Percentiles rank a stretch among this genome's conserved stretches.
phyloP scores from a whole-genome alignment of 371 early-diverging fungal species.

The Cokeromyces recurvatus region DNA sequence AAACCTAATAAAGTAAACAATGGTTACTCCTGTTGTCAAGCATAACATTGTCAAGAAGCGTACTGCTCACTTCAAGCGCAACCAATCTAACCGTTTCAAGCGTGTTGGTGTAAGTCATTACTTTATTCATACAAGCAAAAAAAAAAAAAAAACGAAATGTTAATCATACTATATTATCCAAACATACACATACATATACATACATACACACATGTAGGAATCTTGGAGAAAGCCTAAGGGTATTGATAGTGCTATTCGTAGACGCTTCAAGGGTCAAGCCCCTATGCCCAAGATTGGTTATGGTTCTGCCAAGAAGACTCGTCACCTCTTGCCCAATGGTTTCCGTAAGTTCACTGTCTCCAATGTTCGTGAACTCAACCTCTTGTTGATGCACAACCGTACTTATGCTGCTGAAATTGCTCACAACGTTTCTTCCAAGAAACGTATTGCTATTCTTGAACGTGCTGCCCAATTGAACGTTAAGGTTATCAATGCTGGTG shows the following conservation, averaged over 20 bases:
- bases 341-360: constrained; percentile 97
- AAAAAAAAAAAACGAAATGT: too few species aligned
- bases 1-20: too few species aligned
- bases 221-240: constrained; percentile 99
- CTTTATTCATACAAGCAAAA: too few species aligned
- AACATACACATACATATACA: too few species aligned
- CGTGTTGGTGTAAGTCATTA: constrained; percentile 87
- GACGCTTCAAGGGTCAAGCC: constrained; percentile 95
- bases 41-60: constrained; percentile 98
- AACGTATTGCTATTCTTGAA: constrained; percentile 96
- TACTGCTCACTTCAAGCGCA: constrained; percentile 95
- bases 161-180: too few species aligned
- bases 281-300: constrained; percentile 99
- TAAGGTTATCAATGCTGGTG: constrained; percentile 96
- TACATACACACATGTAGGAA: too few species aligned
- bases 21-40: constrained; percentile 90
- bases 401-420: constrained; percentile 99
- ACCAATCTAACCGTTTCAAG: constrained; percentile 98
- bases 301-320: constrained; percentile 95
- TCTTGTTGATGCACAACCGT: constrained; percentile 98
- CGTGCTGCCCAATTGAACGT: constrained; percentile 97
- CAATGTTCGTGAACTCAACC: constrained; percentile 95
- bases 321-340: constrained; percentile 96
- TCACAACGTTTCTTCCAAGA: constrained; percentile 96
- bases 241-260: constrained; percentile 99